phyloP scores from a whole-genome alignment of 129 eudicot species.

The Saposhnikovia divaricata region DNA sequence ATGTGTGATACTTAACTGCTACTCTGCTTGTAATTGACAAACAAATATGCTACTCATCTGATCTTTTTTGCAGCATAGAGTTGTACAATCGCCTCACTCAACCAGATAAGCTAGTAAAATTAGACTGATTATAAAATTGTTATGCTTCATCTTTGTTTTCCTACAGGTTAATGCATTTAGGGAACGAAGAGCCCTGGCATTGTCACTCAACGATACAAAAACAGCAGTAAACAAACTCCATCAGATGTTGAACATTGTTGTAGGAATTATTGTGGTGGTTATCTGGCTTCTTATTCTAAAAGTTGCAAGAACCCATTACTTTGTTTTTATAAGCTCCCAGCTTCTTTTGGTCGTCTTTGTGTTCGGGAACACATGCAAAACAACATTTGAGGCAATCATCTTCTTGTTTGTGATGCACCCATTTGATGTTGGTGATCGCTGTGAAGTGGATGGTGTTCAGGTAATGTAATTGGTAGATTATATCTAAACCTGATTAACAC shows the following conservation, averaged over 20 bases:
- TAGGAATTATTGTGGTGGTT: constrained; percentile 27
- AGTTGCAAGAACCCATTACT: constrained; percentile 33
- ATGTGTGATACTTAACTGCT: background rate
- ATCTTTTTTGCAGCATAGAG: background rate
- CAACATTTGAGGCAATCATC: constrained; percentile 41
- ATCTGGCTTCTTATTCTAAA: constrained; percentile 39
- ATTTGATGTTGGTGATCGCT: constrained; percentile 53
- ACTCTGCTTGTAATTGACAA: background rate
- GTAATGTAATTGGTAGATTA: constrained; percentile 14
- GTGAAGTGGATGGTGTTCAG: constrained; percentile 48
- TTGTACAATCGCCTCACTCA: background rate
- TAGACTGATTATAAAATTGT: background rate
- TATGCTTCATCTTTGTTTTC: background rate
- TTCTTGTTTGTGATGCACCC: constrained; percentile 50
- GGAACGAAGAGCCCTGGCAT: constrained; percentile 46
- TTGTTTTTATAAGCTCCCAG: constrained; percentile 41
- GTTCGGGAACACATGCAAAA: constrained; percentile 53
- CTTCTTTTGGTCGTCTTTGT: constrained; percentile 38
- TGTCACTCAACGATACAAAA: constrained; percentile 47
- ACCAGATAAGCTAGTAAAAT: background rate
- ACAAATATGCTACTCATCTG: background rate
- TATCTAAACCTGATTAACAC: background rate
- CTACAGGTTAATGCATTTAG: constrained; percentile 34
- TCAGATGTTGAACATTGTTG: constrained; percentile 32
- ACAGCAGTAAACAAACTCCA: constrained; percentile 53